These are phyloP conservation scores for Alectoria sarmentosa DNA, from an alignment of 495 filamentous ascomycete species.

Conservation along the genomic window DNA sequence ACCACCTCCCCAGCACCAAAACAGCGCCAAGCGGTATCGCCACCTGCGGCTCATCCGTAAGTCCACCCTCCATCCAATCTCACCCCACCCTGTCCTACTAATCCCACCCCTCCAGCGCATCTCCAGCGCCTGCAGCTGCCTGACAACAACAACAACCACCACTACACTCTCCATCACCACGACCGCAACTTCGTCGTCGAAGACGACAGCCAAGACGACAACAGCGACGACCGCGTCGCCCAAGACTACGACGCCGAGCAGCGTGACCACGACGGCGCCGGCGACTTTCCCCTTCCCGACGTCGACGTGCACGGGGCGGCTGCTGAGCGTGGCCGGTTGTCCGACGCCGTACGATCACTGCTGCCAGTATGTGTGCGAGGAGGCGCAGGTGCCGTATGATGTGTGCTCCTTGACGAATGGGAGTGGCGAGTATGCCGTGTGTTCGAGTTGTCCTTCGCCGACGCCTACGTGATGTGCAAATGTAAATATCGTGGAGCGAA, in stretches of 20 bases:
- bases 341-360: conserved; percentile 17
- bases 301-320: conserved; percentile 13
- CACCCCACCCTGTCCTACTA: neutral
- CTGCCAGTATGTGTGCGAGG: conserved; percentile 21
- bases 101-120: neutral
- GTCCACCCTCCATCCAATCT: neutral
- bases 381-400: conserved; percentile 24
- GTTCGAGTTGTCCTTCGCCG: conserved; percentile 17
- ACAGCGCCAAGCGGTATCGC: neutral
- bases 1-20: neutral
- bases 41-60: neutral
- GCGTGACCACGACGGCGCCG: conserved; percentile 10
- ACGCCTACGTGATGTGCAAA: neutral
- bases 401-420: conserved; percentile 19
- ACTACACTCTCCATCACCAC: neutral
- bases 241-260: neutral
- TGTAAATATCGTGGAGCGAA: too few species aligned
- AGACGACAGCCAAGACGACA: neutral
- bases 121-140: conserved; percentile 13
- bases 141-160: neutral
- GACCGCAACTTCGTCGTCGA: neutral
- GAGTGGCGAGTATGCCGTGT: conserved; percentile 14
- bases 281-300: conserved; percentile 10
- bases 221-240: neutral
- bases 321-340: conserved; percentile 14